A percentile compares a stretch with the other conserved stretches of the same genome.
Evolutionary conservation across 495 filamentous ascomycete species (phyloP).

Genomic region (Opeltia flavorubescens): DNA sequence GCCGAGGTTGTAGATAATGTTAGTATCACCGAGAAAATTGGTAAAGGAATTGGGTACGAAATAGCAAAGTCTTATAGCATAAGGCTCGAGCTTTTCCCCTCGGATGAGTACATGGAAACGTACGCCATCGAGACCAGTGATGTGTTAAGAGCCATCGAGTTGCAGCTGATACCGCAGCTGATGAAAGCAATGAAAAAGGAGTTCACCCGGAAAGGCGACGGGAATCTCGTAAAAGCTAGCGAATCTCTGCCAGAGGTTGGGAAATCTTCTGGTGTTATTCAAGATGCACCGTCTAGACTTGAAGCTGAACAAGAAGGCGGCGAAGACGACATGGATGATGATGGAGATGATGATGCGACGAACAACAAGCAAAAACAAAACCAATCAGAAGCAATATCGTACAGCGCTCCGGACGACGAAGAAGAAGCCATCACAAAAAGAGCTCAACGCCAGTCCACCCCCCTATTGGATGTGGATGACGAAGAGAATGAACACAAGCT

Average conservation of each 20-base stretch:
- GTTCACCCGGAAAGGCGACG: slow-evolving; percentile 59
- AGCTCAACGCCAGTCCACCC: slow-evolving; percentile 37
- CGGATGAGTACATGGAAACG: slow-evolving; percentile 64
- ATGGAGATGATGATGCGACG: slow-evolving; percentile 76
- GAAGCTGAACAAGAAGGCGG: slow-evolving; percentile 35
- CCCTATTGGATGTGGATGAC: slow-evolving; percentile 33
- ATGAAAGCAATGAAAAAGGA: slow-evolving; percentile 55
- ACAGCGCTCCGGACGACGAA: slow-evolving; percentile 83
- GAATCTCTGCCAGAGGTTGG: slow-evolving; percentile 73
- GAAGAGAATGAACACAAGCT: slow-evolving; percentile 42
- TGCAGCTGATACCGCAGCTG: slow-evolving; percentile 58
- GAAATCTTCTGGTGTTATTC: slow-evolving; percentile 52
- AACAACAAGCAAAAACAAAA: slow-evolving; percentile 60
- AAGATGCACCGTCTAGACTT: slow-evolving; percentile 35
- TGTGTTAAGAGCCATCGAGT: slow-evolving; percentile 65
- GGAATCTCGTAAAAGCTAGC: slow-evolving; percentile 43
- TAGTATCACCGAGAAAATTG: slow-evolving; percentile 61
- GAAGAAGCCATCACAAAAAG: slow-evolving; percentile 59
- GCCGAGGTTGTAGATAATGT: slow-evolving; percentile 76
- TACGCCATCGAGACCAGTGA: slow-evolving; percentile 72
- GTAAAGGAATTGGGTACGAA: slow-evolving; percentile 44
- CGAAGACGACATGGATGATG: slow-evolving; percentile 60
- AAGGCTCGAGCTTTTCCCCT: slow-evolving; percentile 67
- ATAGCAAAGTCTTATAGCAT: slow-evolving; percentile 77
- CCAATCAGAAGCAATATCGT: slow-evolving; percentile 65